Evolutionary conservation across 2,329 filamentous ascomycete genomes (phyloP), one percentile per base, ranked within the genome.

Genomic region (Aspergillus pseudonomiae): DNA sequence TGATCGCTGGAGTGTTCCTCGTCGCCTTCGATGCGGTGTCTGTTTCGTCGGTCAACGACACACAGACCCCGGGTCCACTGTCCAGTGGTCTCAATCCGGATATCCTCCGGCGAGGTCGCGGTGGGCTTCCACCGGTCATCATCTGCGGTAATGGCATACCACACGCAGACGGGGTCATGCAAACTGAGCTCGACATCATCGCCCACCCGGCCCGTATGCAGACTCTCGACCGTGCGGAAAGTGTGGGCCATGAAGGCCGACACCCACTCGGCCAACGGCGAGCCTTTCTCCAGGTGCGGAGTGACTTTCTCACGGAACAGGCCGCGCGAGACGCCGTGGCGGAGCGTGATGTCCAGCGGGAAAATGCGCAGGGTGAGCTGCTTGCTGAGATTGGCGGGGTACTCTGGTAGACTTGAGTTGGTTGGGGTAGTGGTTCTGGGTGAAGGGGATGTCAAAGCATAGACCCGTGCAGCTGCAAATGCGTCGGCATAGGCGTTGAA

Each of bases 1-100:
- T 88, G 83, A 76, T 98, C 94, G 46, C 89, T 91, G 0, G 89
- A 84, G 34, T 89, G 84, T 68, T 86, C 85, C 52, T 83, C 81
- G 26, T 84, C 83, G 74, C 68, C 80, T 73, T 66, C 82, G 75
- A 71, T 77, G 64, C 72, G 78, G 60, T 76, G 80, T 64, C 75
- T 80, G 50, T 78, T 79, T 63, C 95, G 85, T 41, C 88, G 84
- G 81, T 99, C 95, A 46, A 93, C 83, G 36, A 98, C 85, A 73
- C 93, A 94, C 89, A 95, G 94, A 1, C 95, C 94, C 62, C 92
- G 85, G 53, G 94, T 96, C 95, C 95, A 99, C 81, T 98, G 95
- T 1, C 94, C 95, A 2, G 86, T 82, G 0, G 93, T 96, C 80
- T 99, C 95, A 46, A 99, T 83, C 24, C 95, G 86, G 61, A 99